A percentile compares a stretch with the other conserved stretches of the same genome.
Conservation (phyloP, 441 rosid species). For the Eruca vesicaria region DNA sequence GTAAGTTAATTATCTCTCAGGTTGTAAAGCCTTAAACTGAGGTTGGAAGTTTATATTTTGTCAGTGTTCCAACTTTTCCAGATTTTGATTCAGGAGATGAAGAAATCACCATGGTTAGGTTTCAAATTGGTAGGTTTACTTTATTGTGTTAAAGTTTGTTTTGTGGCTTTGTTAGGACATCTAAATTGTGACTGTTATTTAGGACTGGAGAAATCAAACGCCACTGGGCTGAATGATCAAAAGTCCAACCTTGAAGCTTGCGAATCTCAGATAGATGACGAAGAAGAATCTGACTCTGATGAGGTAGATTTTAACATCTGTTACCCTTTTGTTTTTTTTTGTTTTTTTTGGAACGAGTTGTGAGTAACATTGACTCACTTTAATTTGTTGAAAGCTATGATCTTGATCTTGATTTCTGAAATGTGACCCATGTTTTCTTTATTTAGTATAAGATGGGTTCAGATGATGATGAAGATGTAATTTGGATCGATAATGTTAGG, state of each 20-base stretch:
- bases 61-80: no score
- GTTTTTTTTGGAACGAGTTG: not conserved
- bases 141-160: no score
- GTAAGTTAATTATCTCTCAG: no score
- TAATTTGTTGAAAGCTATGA: not conserved
- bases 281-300: slow-evolving; percentile 36
- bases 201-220: not conserved
- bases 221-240: not conserved
- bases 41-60: no score
- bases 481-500: no score
- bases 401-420: not conserved
- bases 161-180: no score
- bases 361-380: not conserved
- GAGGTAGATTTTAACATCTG: slow-evolving; percentile 5
- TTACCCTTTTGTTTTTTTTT: not conserved
- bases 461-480: no score
- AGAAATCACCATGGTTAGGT: no score
- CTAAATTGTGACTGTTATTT: not conserved
- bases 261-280: slow-evolving; percentile 2
- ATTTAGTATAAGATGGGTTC: no score
- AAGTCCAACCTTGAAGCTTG: not conserved
- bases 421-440: not conserved
- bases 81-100: no score
- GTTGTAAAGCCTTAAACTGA: no score
- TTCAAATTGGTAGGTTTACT: no score